phyloP scores from a whole-genome alignment of 148 eudicot species.

The Talinum fruticosum region DNA sequence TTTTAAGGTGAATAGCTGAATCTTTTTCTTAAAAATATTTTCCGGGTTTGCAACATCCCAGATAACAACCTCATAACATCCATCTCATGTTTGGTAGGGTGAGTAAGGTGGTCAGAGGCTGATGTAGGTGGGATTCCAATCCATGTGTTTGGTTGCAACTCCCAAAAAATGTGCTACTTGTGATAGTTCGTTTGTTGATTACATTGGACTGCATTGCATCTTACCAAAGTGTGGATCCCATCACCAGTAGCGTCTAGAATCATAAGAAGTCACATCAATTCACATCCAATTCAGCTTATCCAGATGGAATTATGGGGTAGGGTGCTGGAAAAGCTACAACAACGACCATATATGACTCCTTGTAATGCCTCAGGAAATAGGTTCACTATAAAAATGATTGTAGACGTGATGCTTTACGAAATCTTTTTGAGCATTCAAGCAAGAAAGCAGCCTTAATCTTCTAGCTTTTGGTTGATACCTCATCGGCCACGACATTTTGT shows the following conservation, averaged over 20 bases:
- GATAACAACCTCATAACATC: too few relatives aligned
- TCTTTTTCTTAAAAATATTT: not conserved
- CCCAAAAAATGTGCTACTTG: too few relatives aligned
- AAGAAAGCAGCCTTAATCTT: conserved; percentile 2
- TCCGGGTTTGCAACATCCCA: not conserved
- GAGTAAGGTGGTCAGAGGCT: too few relatives aligned
- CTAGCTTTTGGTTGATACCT: conserved; percentile 21
- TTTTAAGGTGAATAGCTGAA: not conserved
- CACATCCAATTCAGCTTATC: not conserved
- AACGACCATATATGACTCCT: not conserved
- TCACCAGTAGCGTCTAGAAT: not conserved
- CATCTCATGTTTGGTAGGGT: too few relatives aligned
- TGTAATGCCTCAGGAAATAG: not conserved
- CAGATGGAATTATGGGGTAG: not conserved
- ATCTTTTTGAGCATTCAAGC: conserved; percentile 3
- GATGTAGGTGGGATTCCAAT: too few relatives aligned
- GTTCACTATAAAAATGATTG: not conserved
- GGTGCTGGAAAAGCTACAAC: not conserved
- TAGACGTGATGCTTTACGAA: conserved; percentile 16
- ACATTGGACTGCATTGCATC: not conserved
- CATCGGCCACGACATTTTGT: conserved; percentile 18
- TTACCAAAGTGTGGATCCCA: not conserved
- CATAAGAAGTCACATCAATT: not conserved
- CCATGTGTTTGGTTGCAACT: too few relatives aligned
- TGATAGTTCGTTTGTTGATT: not conserved